phyloP scores from a whole-genome alignment of 306 rosid species.

The Arachis hypogaea region DNA sequence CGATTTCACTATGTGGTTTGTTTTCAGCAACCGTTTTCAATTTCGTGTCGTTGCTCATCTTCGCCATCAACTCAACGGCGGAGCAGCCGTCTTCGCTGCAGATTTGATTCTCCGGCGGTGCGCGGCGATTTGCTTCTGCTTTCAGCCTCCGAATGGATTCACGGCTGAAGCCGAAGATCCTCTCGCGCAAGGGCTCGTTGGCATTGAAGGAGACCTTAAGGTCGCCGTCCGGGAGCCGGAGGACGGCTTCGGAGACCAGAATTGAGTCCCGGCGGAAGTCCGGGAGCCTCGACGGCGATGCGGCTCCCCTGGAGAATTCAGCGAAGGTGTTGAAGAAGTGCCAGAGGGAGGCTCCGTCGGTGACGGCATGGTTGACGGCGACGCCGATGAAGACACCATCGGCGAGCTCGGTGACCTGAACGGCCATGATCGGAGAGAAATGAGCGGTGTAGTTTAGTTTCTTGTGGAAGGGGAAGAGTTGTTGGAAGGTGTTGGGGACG shows the following conservation, averaged over 20 bases:
- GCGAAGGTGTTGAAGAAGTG: slow-evolving; percentile 90
- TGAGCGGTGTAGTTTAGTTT: slow-evolving; percentile 71
- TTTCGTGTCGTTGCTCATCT: slow-evolving; percentile 53
- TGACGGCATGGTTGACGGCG: slow-evolving; percentile 67
- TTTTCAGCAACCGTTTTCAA: slow-evolving; percentile 33
- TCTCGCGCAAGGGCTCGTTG: slow-evolving; percentile 55
- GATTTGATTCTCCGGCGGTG: not conserved
- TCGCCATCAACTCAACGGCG: slow-evolving; percentile 53
- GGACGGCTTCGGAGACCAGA: slow-evolving; percentile 51
- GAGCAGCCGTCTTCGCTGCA: not conserved
- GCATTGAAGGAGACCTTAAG: slow-evolving; percentile 57
- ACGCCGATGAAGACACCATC: slow-evolving; percentile 81
- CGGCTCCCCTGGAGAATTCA: slow-evolving; percentile 44
- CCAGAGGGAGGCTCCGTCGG: slow-evolving; percentile 86
- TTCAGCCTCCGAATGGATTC: slow-evolving; percentile 63
- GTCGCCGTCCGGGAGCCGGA: slow-evolving; percentile 60
- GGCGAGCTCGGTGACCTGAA: slow-evolving; percentile 71
- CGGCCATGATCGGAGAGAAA: slow-evolving; percentile 58
- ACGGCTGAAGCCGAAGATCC: slow-evolving; percentile 70
- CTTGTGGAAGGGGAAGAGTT: slow-evolving; percentile 60
- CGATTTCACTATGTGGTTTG: not conserved
- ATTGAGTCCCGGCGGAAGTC: slow-evolving; percentile 65
- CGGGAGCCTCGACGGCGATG: slow-evolving; percentile 41
- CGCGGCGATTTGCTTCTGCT: slow-evolving; percentile 42
- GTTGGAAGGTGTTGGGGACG: slow-evolving; percentile 46